Conservation (phyloP, 2,329 filamentous ascomycete species). For the Arthroderma uncinatum region DNA sequence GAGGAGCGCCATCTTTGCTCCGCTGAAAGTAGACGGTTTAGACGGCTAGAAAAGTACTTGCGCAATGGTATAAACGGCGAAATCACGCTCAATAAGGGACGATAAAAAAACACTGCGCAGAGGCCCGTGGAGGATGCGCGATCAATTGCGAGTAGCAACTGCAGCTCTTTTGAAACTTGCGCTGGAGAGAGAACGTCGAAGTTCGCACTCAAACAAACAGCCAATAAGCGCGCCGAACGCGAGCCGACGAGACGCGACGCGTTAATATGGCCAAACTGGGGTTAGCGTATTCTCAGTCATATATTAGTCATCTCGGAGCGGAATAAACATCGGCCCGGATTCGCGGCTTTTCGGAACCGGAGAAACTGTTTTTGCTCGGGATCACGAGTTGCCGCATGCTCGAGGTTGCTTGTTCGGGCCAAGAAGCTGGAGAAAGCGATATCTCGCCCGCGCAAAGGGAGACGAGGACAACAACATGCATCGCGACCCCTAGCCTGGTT, state of each 20-base stretch:
- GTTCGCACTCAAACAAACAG: neutral
- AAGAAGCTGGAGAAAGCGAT: neutral
- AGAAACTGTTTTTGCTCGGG: slow-evolving; percentile 3
- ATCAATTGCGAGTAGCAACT: neutral
- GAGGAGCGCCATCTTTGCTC: slow-evolving; percentile 65
- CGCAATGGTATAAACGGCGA: neutral
- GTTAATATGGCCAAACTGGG: slow-evolving; percentile 6
- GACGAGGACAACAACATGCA: neutral
- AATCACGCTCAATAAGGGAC: neutral
- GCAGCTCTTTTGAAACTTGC: neutral
- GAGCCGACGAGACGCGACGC: slow-evolving; percentile 9
- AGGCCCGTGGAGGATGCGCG: neutral
- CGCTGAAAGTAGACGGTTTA: neutral
- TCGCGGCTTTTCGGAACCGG: slow-evolving; percentile 15
- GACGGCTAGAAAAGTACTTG: neutral
- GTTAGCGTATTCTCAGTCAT: slow-evolving; percentile 12
- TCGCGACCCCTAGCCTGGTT: neutral
- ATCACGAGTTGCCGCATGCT: slow-evolving; percentile 5
- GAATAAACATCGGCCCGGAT: slow-evolving; percentile 26
- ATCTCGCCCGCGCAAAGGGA: neutral
- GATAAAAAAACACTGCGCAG: neutral
- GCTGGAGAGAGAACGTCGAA: neutral
- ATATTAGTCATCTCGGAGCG: slow-evolving; percentile 18
- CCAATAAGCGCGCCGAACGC: slow-evolving; percentile 2
- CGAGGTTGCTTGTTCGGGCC: neutral